Conservation (phyloP, 257 asterid genomes). For the Penstemon eatonii region DNA sequence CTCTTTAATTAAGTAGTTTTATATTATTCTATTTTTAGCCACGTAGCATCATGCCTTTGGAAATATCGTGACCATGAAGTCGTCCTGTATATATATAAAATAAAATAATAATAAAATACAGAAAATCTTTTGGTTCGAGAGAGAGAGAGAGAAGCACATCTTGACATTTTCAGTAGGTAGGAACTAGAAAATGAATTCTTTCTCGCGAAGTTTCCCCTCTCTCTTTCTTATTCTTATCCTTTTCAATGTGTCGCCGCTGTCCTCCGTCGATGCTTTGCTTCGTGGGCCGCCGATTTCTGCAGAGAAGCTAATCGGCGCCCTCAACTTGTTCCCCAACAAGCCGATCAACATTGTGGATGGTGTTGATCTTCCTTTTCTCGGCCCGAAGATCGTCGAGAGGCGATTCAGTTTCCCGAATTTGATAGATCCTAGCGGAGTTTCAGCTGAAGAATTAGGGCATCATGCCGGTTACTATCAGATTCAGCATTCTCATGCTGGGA, state of each 20-base stretch:
- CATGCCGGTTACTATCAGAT: constrained; percentile 91
- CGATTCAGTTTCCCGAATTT: constrained; percentile 59
- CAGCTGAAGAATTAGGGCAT: constrained; percentile 69
- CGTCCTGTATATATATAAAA: too few relatives aligned
- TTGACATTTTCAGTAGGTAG: not conserved
- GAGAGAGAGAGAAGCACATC: constrained; percentile 8
- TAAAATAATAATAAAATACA: too few relatives aligned
- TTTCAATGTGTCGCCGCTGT: constrained; percentile 31
- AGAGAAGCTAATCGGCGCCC: constrained; percentile 63
- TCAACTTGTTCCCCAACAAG: constrained; percentile 67
- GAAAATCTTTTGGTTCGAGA: not conserved
- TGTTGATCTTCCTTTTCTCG: constrained; percentile 23
- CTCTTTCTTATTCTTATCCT: constrained; percentile 27
- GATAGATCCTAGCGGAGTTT: constrained; percentile 46
- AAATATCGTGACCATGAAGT: too few relatives aligned
- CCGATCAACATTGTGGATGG: constrained; percentile 51
- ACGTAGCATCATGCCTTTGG: too few relatives aligned
- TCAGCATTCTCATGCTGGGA: constrained; percentile 78
- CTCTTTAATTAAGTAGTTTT: too few relatives aligned
- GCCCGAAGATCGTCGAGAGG: constrained; percentile 65
- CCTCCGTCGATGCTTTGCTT: constrained; percentile 48
- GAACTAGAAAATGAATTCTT: constrained; percentile 38
- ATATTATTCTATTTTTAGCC: too few relatives aligned
- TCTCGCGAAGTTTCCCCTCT: constrained; percentile 27
- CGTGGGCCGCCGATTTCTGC: constrained; percentile 51